A percentile compares a stretch with the other conserved stretches of the same genome.
These are phyloP conservation scores for Panaeolus papilionaceus DNA, from an alignment of 768 basidiomycete genomes.

Conservation along the genomic window DNA sequence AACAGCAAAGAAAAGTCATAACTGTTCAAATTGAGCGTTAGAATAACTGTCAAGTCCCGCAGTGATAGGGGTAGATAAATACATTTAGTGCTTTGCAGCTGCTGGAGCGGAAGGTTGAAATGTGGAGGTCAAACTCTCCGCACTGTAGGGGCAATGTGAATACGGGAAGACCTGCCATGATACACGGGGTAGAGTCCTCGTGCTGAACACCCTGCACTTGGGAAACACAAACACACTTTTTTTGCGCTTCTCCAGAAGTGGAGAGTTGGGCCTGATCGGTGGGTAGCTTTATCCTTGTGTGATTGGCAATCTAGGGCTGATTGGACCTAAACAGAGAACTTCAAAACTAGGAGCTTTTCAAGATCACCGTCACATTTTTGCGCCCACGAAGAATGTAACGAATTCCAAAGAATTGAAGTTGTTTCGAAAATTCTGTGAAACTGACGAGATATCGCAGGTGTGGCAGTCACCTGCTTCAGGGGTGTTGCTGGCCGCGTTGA, in stretches of 20 bases:
- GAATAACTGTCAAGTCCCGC: slow-evolving; percentile 1
- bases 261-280: slow-evolving; percentile 4
- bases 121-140: slow-evolving; percentile 5
- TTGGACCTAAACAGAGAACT: background rate
- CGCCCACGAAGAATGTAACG: background rate
- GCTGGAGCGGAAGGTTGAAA: background rate
- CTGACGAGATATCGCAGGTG: background rate
- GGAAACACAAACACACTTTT: background rate
- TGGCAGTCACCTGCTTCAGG: background rate
- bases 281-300: slow-evolving; percentile 9
- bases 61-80: background rate
- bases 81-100: slow-evolving; percentile 6
- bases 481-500: background rate
- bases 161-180: background rate
- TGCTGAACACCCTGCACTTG: slow-evolving; percentile 6
- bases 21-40: slow-evolving; percentile 8
- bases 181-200: slow-evolving; percentile 9
- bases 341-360: background rate
- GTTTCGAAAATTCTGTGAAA: background rate
- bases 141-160: background rate
- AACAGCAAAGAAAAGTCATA: background rate
- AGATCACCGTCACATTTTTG: background rate
- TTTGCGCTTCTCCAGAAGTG: slow-evolving; percentile 8
- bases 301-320: background rate
- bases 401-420: background rate